A percentile compares a stretch with the other conserved stretches of the same genome.
phyloP scores from a whole-genome alignment of 225 moss, liverwort and hornwort species.

The Polytrichum formosum region DNA sequence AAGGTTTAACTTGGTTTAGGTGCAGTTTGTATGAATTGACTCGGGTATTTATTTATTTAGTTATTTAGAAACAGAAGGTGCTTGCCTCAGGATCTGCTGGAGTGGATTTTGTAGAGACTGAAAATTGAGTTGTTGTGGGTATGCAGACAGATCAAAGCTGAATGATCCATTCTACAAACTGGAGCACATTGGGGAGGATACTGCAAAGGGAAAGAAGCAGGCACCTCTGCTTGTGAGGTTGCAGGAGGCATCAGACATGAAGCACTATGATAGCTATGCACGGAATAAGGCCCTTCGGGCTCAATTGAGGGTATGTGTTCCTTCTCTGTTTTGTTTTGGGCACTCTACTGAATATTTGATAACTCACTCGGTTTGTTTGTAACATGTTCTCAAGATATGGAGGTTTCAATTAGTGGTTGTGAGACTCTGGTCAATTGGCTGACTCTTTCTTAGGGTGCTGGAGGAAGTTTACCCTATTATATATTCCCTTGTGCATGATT shows the following conservation, averaged over 20 bases:
- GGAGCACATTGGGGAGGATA: slow-evolving; percentile 92
- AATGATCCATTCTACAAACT: slow-evolving; percentile 87
- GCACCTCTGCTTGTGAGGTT: slow-evolving; percentile 79
- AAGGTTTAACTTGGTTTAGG: no score
- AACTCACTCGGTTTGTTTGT: background rate
- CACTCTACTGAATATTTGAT: no score
- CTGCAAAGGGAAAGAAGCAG: slow-evolving; percentile 83
- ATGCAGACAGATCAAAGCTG: slow-evolving; percentile 78
- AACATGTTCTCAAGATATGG: background rate
- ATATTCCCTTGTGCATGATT: no score
- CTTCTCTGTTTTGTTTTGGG: background rate
- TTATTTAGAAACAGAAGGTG: no score
- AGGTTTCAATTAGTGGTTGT: background rate
- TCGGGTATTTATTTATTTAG: no score
- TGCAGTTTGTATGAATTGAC: no score
- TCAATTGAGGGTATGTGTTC: slow-evolving; percentile 61
- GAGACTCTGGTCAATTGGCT: background rate
- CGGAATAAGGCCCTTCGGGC: slow-evolving; percentile 95
- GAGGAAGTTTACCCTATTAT: no score
- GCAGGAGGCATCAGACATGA: slow-evolving; percentile 86
- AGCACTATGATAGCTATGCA: slow-evolving; percentile 79
- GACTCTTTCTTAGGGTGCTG: no score
- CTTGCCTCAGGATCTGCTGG: background rate
- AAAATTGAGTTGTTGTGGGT: background rate
- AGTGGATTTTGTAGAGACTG: background rate